Evolutionary conservation across 1,284 basidiomycete species (phyloP).

Genomic region (Malassezia yamatoensis): DNA sequence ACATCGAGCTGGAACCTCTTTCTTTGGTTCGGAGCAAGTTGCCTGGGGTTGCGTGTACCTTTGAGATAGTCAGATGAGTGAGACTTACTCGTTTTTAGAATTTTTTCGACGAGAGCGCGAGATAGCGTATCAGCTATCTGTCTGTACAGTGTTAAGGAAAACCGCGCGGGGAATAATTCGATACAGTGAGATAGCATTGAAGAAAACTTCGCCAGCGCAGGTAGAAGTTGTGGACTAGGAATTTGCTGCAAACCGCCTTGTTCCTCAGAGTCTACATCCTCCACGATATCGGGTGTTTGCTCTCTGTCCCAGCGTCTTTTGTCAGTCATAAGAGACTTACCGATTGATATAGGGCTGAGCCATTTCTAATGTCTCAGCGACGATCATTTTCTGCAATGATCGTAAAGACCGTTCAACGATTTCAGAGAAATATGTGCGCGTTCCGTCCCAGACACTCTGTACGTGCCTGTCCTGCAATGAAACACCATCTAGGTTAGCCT

Average conservation of each 20-base stretch:
- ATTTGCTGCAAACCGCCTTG: background rate
- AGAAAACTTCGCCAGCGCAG: conserved; percentile 30
- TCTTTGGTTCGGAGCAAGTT: conserved; percentile 5
- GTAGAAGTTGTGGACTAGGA: conserved; percentile 31
- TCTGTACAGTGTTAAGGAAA: conserved; percentile 29
- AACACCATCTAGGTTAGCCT: background rate
- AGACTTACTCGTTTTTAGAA: conserved; percentile 31
- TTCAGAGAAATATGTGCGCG: conserved; percentile 21
- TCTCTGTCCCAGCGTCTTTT: conserved; percentile 20
- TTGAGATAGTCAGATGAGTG: background rate
- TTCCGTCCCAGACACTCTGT: conserved; percentile 34
- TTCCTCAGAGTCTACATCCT: background rate
- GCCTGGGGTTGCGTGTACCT: conserved; percentile 13
- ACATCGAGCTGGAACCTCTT: conserved; percentile 25
- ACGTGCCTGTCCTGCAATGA: background rate
- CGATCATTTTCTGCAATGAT: conserved; percentile 28
- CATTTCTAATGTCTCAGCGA: conserved; percentile 30
- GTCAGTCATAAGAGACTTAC: background rate
- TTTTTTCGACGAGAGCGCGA: conserved; percentile 27
- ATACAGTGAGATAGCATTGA: conserved; percentile 29
- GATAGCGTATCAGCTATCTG: conserved; percentile 19
- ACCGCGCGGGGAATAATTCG: conserved; percentile 22
- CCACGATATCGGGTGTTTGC: background rate
- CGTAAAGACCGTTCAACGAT: conserved; percentile 20
- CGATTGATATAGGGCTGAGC: conserved; percentile 25